phyloP scores from a whole-genome alignment of 495 filamentous ascomycete genomes.

The Penicillium subrubescens region DNA sequence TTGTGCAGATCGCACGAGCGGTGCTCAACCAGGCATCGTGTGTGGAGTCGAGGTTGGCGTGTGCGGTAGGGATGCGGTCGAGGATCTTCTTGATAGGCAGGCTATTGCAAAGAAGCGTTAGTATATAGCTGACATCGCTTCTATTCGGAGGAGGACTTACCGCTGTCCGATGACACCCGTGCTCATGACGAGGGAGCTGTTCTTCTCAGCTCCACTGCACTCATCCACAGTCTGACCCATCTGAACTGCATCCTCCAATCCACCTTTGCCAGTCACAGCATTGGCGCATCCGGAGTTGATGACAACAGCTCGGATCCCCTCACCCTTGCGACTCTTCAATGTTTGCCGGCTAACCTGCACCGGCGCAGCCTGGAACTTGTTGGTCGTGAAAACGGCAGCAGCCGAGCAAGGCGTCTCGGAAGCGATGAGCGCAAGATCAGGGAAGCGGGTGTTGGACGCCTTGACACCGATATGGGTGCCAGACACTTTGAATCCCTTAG shows the following conservation, averaged over 20 bases:
- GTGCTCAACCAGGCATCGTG: slow-evolving; percentile 86
- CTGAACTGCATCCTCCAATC: slow-evolving; percentile 79
- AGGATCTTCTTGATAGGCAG: slow-evolving; percentile 92
- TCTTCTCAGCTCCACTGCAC: slow-evolving; percentile 61
- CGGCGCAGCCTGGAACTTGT: slow-evolving; percentile 96
- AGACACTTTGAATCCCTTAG: slow-evolving; percentile 84
- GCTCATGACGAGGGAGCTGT: slow-evolving; percentile 89
- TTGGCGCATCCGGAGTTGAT: slow-evolving; percentile 98
- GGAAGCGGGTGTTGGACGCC: slow-evolving; percentile 81
- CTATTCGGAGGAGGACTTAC: slow-evolving; percentile 35
- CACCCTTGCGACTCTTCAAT: slow-evolving; percentile 63
- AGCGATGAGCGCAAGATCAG: slow-evolving; percentile 85
- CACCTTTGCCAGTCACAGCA: slow-evolving; percentile 92
- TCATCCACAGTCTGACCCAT: slow-evolving; percentile 83
- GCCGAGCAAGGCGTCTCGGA: slow-evolving; percentile 90
- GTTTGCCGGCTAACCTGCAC: slow-evolving; percentile 80
- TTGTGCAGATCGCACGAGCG: slow-evolving; percentile 95
- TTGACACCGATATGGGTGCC: slow-evolving; percentile 94
- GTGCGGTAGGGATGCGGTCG: slow-evolving; percentile 73
- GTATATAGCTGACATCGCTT: not conserved
- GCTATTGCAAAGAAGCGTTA: slow-evolving; percentile 36
- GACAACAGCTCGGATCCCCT: slow-evolving; percentile 77
- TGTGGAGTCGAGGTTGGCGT: slow-evolving; percentile 65
- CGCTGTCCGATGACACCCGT: slow-evolving; percentile 97
- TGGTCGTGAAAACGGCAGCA: slow-evolving; percentile 94